Evolutionary conservation across 805 yeast species (phyloP), one percentile per base, ranked within the genome.

Genomic region (Spathaspora boniae): DNA sequence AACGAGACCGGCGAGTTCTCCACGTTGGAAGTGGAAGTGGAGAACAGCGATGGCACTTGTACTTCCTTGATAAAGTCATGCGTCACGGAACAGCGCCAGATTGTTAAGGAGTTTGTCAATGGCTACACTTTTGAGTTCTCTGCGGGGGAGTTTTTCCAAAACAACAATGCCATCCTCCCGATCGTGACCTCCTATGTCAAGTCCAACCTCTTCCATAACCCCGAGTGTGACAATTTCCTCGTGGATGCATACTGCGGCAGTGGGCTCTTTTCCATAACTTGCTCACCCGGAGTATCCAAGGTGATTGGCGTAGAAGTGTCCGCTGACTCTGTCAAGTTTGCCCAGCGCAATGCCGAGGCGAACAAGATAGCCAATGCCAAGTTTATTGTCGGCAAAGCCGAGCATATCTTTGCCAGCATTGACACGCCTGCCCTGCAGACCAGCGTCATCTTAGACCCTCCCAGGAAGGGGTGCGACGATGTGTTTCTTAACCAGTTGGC

Each of bases 161-260:
- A 91, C 63, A 91, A 91, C 62, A 89, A 88, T 58, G 81, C 95
- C 15, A 91, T 93, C 17, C 65, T 93, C 43, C 96, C 97, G 3
- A 58, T 68, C 3, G 94, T 93, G 14, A 83, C 95, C 4, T 68
- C 70, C 26, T 89, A 86, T 54, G 98, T 93, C 12, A 76, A 82
- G 41, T 71, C 78, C 6, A 86, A 86, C 50, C 61, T 89, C 34
- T 53, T 58, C 4, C 68, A 65, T 15, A 51, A 48, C 28, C 36
- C 45, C 6, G 58, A 49, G 11, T 56, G 54, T 36, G 59, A 58
- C 20, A 75, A 77, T 50, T 87, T 80, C 53, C 63, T 89, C 32
- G 95, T 89, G 18, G 98, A 89, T 58, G 95, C 97, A 0, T 89
- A 89, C 64, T 89, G 98, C 69, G 98, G 98, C 2, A 85, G 95